Base-by-base conservation (phyloP, 2,329 filamentous ascomycete genomes). In the Ophiostoma tasmaniense region DNA sequence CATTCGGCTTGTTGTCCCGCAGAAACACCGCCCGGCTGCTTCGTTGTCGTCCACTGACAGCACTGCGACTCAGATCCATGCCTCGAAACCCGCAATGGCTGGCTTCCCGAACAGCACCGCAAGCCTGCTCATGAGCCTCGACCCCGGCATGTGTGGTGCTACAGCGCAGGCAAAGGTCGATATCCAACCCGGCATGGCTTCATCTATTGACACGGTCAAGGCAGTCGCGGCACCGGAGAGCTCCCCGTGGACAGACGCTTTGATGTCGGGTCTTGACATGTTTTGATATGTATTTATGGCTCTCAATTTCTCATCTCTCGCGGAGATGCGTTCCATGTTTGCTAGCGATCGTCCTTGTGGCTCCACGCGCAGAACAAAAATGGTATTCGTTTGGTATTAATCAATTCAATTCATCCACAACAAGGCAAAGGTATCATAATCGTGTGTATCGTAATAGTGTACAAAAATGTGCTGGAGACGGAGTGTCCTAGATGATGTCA, bases 261-360 rank as follows among this genome's bases (percentile, higher is more conserved):
- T 70, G 20, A 72, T 72, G 71, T 35, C 22, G 8, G 71, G 71
- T 5, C 37, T 72, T 11, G 71, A 72, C 2, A 39, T 52, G 17
- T 25, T 72, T 33, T 55, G 22, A 62, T 37, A 11, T 50, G 22
- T 30, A 33, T 61, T 61, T 30, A 11, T 30, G 10, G 11, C 30
- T 13, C 5, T 25, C 22, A 11, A 1, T 55, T 25, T 13, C 22
- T 55, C 11, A 13, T 55, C 10, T 55, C 50, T 55, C 50, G 11
- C 4, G 50, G 50, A 22, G 25, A 55, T 13, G 50, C 50, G 50
- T 55, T 55, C 50, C 50, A 55, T 28, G n/a, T 55, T 25, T 55
- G 42, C 42, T n/a, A 55, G 33, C 33, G 33, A 33, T 33, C 5
- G 33, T 33, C 8, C 5, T 33, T 33, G 6, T 25, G 25, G 8